Conservation (phyloP, 2,329 filamentous ascomycete genomes). For the Cadophora luteo-olivacea region DNA sequence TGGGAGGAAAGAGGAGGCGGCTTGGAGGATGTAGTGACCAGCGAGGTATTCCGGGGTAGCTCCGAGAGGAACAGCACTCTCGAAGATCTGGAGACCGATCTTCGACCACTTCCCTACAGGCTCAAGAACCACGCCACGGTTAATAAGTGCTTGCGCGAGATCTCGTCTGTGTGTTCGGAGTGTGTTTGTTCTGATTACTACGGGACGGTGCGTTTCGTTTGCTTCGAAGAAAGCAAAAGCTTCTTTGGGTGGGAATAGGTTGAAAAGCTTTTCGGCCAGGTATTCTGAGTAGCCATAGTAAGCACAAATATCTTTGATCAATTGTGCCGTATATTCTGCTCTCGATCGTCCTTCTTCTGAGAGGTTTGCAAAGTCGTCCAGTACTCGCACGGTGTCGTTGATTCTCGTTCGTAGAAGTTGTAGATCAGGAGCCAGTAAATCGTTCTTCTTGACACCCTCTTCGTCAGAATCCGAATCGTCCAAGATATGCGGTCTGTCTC, state of each 20-base stretch:
- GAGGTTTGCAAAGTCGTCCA: constrained; percentile 86
- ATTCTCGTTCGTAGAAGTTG: constrained; percentile 88
- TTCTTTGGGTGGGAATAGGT: constrained; percentile 89
- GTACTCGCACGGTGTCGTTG: constrained; percentile 88
- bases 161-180: constrained; percentile 78
- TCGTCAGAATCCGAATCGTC: constrained; percentile 65
- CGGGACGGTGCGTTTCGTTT: constrained; percentile 91
- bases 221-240: constrained; percentile 99
- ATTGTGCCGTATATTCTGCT: constrained; percentile 84
- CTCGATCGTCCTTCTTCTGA: constrained; percentile 81
- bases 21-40: constrained; percentile 97
- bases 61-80: constrained; percentile 79
- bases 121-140: constrained; percentile 93
- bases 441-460: constrained; percentile 62
- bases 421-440: constrained; percentile 83
- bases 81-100: constrained; percentile 95
- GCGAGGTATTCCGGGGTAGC: constrained; percentile 97
- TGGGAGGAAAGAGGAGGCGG: constrained; percentile 93
- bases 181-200: constrained; percentile 97
- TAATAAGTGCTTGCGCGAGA: constrained; percentile 91
- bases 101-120: constrained; percentile 99
- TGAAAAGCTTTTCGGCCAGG: constrained; percentile 94
- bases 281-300: constrained; percentile 97
- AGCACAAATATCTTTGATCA: constrained; percentile 89
- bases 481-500: constrained; percentile 73